Percentiles rank a stretch among this genome's conserved stretches.
Evolutionary conservation across 345 rosid species (phyloP).

Genomic region (Eucalyptus globulus): DNA sequence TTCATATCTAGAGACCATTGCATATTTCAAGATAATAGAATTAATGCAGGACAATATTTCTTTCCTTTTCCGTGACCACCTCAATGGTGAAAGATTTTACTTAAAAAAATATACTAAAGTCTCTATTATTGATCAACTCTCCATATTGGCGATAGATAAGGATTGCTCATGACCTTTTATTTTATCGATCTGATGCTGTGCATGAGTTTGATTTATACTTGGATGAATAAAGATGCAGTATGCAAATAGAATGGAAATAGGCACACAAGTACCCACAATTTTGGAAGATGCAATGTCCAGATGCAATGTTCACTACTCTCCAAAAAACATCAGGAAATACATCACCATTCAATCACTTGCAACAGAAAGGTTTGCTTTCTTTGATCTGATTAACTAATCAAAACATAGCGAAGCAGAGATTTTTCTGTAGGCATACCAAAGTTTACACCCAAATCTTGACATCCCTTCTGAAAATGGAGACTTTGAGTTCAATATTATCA

Average conservation of each 20-base stretch:
- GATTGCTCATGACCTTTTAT: background rate
- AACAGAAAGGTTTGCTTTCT: background rate
- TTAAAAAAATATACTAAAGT: background rate
- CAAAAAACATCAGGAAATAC: background rate
- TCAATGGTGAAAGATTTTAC: background rate
- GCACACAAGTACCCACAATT: background rate
- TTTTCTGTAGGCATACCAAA: background rate
- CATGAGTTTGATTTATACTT: background rate
- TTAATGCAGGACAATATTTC: background rate
- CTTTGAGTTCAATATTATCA: background rate
- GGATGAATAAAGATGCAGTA: fast-evolving
- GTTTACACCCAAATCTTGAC: background rate
- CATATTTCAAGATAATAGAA: background rate
- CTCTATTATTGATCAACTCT: background rate
- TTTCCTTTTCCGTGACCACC: background rate
- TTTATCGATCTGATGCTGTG: background rate
- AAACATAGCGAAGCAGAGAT: background rate
- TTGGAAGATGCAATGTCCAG: background rate
- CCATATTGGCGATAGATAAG: background rate
- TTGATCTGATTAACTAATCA: background rate
- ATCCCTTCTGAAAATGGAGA: background rate
- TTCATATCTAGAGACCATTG: background rate
- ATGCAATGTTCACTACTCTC: background rate
- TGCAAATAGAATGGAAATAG: background rate
- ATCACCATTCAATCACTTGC: background rate